These are phyloP conservation scores for Limonium bicolor DNA, from an alignment of 148 eudicot genomes.

Conservation along the genomic window DNA sequence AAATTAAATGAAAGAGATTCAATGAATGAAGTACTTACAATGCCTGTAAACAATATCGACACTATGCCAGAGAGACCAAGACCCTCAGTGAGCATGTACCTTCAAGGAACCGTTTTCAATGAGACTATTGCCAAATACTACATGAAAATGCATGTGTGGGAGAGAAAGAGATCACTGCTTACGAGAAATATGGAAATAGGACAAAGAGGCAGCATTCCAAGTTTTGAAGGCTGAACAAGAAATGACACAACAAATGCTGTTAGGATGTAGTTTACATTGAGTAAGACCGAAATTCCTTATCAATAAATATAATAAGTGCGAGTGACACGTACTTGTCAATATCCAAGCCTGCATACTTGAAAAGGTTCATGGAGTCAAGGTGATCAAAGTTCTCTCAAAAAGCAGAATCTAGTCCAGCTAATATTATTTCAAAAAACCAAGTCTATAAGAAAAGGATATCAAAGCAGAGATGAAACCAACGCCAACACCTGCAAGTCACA, in stretches of 20 bases:
- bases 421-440: no score
- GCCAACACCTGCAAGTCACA: slow-evolving; percentile 67
- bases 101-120: no score
- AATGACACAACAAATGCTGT: no score
- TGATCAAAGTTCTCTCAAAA: slow-evolving; percentile 15
- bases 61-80: slow-evolving; percentile 99
- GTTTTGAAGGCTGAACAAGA: slow-evolving; percentile 79
- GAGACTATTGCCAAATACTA: no score
- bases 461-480: slow-evolving; percentile 96
- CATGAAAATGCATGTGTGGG: no score
- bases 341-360: slow-evolving; percentile 98
- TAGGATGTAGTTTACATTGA: slow-evolving; percentile 10
- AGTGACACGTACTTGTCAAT: slow-evolving; percentile 71
- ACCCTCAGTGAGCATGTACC: slow-evolving; percentile 99
- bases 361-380: slow-evolving; percentile 90
- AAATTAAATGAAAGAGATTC: background rate
- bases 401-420: slow-evolving; percentile 1
- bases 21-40: slow-evolving; percentile 38
- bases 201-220: slow-evolving; percentile 98
- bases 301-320: background rate
- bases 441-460: slow-evolving; percentile 88
- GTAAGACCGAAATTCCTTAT: background rate
- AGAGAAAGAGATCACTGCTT: no score
- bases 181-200: slow-evolving; percentile 99
- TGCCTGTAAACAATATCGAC: slow-evolving; percentile 98